Evolutionary conservation across 495 filamentous ascomycete genomes (phyloP).

Genomic region (Aspergillus incahuasiensis): DNA sequence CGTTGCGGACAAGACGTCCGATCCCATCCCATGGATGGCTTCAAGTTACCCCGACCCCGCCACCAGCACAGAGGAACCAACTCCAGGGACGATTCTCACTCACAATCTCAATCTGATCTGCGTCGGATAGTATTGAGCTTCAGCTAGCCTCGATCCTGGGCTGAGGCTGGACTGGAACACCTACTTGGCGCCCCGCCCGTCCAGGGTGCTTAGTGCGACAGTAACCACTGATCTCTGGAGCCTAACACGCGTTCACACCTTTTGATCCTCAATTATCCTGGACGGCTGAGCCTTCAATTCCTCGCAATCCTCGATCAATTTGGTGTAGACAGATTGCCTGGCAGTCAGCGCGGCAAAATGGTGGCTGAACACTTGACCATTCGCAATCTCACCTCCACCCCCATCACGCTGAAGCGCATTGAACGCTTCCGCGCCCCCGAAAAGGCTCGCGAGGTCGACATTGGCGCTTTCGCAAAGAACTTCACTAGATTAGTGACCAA

Average conservation of each 20-base stretch:
- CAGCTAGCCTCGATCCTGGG: not conserved
- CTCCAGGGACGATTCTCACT: not conserved
- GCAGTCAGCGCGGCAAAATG: conserved; percentile 22
- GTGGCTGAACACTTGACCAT: conserved; percentile 58
- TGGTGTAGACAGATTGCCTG: not conserved
- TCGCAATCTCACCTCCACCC: conserved; percentile 78
- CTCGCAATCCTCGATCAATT: not conserved
- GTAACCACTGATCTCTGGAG: conserved; percentile 4
- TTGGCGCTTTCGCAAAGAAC: conserved; percentile 41
- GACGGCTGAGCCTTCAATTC: not conserved
- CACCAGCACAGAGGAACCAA: not conserved
- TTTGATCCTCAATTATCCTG: not conserved
- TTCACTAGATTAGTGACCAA: conserved; percentile 49
- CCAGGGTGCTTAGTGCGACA: conserved; percentile 9
- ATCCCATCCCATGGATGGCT: not conserved
- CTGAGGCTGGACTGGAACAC: not conserved
- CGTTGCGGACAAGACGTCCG: too few relatives aligned
- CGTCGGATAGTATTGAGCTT: not conserved
- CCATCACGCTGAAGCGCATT: conserved; percentile 66
- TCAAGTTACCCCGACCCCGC: not conserved
- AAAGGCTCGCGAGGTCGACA: conserved; percentile 38
- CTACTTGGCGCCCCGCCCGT: conserved; percentile 9
- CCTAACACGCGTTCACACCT: not conserved
- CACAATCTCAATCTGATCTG: conserved; percentile 1
- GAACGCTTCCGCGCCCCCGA: conserved; percentile 63